These are phyloP conservation scores for Fusarium sp. DNA, from an alignment of 2,329 filamentous ascomycete species.

Conservation along the genomic window DNA sequence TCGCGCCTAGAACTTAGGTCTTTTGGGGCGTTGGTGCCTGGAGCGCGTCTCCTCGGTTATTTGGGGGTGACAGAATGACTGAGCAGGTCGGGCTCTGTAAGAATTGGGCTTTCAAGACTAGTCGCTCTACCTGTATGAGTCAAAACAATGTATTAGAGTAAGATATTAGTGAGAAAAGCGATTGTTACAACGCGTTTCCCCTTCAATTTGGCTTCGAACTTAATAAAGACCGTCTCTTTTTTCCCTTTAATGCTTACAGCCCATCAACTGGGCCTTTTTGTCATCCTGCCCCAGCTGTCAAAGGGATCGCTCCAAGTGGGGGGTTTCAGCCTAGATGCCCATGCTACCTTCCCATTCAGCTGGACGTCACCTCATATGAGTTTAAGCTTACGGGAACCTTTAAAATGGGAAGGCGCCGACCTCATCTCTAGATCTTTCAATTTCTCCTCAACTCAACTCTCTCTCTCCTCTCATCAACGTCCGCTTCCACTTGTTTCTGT, in stretches of 20 bases:
- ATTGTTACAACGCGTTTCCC: rapidly evolving
- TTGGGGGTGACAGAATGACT: conserved; percentile 14
- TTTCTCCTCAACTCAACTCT: neutral
- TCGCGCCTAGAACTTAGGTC: conserved; percentile 26
- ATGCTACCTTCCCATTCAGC: conserved; percentile 26
- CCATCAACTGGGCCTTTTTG: neutral
- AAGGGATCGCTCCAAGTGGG: conserved; percentile 11
- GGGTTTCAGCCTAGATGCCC: conserved; percentile 30
- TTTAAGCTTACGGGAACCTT: conserved; percentile 5
- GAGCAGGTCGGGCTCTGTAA: neutral
- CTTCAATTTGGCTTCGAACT: neutral
- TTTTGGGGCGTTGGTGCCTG: conserved; percentile 41
- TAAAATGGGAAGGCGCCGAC: conserved; percentile 30
- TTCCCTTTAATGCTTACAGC: rapidly evolving
- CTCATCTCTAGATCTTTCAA: neutral
- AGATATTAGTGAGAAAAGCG: rapidly evolving
- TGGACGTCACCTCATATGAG: conserved; percentile 17
- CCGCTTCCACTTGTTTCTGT: neutral
- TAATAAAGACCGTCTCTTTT: no score
- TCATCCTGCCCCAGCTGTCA: neutral
- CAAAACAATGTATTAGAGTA: rapidly evolving
- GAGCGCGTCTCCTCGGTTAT: conserved; percentile 14
- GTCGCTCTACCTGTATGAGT: rapidly evolving
- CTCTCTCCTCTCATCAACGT: neutral
- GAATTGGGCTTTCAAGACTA: neutral